phyloP scores from a whole-genome alignment of 2,329 filamentous ascomycete genomes.

The Chrysoporthe austroafricana region DNA sequence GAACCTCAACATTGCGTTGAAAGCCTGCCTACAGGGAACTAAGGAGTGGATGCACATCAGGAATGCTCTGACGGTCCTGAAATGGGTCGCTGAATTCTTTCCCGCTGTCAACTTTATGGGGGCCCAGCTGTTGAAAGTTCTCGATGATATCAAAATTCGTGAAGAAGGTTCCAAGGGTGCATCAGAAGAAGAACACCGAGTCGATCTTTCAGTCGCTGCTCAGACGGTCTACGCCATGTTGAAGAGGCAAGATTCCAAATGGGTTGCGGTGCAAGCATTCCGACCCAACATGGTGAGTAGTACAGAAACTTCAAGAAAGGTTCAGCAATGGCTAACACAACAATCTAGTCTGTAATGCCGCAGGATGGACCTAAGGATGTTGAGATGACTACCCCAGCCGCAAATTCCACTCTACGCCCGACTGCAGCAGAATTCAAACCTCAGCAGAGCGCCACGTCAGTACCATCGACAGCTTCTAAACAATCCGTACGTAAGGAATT shows the following conservation, averaged over 20 bases:
- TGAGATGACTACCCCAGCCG: slow-evolving; percentile 37
- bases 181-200: slow-evolving; percentile 58
- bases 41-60: slow-evolving; percentile 95
- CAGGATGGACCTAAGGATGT: slow-evolving; percentile 44
- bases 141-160: slow-evolving; percentile 68
- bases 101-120: slow-evolving; percentile 91
- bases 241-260: slow-evolving; percentile 67
- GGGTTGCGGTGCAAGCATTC: slow-evolving; percentile 78
- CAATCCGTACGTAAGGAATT: slow-evolving; percentile 29
- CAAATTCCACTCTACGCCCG: slow-evolving; percentile 54
- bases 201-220: slow-evolving; percentile 76
- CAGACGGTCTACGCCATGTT: slow-evolving; percentile 73
- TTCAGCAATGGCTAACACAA: slow-evolving; percentile 39
- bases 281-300: slow-evolving; percentile 62
- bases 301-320: slow-evolving; percentile 26
- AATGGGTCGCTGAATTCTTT: slow-evolving; percentile 79
- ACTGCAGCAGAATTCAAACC: slow-evolving; percentile 70
- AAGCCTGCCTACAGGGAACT: slow-evolving; percentile 76
- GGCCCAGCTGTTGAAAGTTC: slow-evolving; percentile 63
- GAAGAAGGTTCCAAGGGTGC: slow-evolving; percentile 55
- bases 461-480: slow-evolving; percentile 21
- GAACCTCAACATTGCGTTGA: slow-evolving; percentile 77
- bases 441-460: slow-evolving; percentile 38
- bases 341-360: slow-evolving; percentile 45
- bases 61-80: slow-evolving; percentile 90